phyloP scores from a whole-genome alignment of 441 rosid genomes.

The Euphorbia celastroides region DNA sequence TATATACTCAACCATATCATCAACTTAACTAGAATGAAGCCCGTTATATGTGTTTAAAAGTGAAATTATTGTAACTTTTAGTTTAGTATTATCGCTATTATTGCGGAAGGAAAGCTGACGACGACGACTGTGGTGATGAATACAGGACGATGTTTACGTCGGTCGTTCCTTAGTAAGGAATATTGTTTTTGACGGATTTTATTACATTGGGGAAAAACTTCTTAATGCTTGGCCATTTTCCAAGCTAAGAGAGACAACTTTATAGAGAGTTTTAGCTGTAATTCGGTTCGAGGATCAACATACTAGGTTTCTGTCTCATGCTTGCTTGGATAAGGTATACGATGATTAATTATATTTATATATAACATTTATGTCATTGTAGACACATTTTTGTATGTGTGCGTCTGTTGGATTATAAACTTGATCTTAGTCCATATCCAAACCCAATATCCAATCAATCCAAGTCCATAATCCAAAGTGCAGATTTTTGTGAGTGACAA shows the following conservation, averaged over 20 bases:
- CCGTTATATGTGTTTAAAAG: neutral
- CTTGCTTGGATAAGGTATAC: neutral
- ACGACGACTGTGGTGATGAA: too few relatives aligned
- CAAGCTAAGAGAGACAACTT: constrained; percentile 67
- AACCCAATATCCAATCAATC: too few relatives aligned
- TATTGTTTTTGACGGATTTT: constrained; percentile 42
- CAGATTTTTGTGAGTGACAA: too few relatives aligned
- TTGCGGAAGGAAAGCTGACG: too few relatives aligned
- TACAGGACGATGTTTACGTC: constrained; percentile 51
- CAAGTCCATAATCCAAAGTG: too few relatives aligned
- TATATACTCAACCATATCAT: constrained; percentile 38
- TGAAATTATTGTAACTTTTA: too few relatives aligned
- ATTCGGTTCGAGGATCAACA: constrained; percentile 81
- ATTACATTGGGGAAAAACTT: constrained; percentile 32
- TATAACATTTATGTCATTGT: too few relatives aligned
- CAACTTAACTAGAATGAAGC: constrained; percentile 47
- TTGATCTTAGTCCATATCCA: too few relatives aligned
- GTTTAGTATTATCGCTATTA: too few relatives aligned
- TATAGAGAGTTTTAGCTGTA: constrained; percentile 40
- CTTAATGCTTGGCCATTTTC: constrained; percentile 50
- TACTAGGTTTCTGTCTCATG: constrained; percentile 34
- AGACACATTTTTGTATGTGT: too few relatives aligned
- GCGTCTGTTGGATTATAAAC: too few relatives aligned
- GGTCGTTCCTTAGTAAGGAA: constrained; percentile 47
- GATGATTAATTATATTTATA: too few relatives aligned